These are phyloP conservation scores for Tetradesmus lagerheimii DNA, from an alignment of 139 green algal genomes.

Conservation along the genomic window DNA sequence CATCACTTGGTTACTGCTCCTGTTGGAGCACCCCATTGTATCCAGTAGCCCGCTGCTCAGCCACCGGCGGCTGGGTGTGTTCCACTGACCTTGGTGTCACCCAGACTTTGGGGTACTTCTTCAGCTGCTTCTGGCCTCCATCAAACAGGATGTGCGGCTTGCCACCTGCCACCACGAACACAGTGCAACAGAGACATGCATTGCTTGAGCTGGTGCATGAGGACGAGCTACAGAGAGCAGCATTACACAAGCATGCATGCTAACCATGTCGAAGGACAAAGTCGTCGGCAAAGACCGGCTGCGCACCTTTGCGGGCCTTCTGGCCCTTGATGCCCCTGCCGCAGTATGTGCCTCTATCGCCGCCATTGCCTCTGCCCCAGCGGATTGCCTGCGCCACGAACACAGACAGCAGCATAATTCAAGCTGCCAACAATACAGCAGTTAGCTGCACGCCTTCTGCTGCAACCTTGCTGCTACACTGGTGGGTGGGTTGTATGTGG, in stretches of 20 bases:
- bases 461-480: too few relatives aligned
- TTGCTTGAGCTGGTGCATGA: not conserved
- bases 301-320: slow-evolving; percentile 54
- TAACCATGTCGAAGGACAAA: too few relatives aligned
- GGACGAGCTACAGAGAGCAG: not conserved
- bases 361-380: slow-evolving; percentile 53
- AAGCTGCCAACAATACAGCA: not conserved
- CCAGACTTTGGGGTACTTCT: slow-evolving; percentile 38
- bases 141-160: slow-evolving; percentile 50
- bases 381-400: slow-evolving; percentile 54
- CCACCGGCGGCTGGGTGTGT: not conserved
- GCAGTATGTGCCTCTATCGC: slow-evolving; percentile 56
- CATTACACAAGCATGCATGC: not conserved
- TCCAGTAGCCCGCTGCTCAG: not conserved
- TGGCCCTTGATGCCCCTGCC: slow-evolving; percentile 71
- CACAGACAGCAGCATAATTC: not conserved
- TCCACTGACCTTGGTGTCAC: slow-evolving; percentile 28
- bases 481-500: too few relatives aligned
- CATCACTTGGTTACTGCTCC: too few relatives aligned
- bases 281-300: not conserved
- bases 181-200: not conserved
- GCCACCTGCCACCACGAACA: not conserved
- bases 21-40: too few relatives aligned
- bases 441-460: too few relatives aligned
- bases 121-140: slow-evolving; percentile 46